Percentiles rank a stretch among this genome's conserved stretches.
These are phyloP conservation scores for Zygotorulaspora chibaensis DNA, from an alignment of 805 yeast species.

Conservation along the genomic window DNA sequence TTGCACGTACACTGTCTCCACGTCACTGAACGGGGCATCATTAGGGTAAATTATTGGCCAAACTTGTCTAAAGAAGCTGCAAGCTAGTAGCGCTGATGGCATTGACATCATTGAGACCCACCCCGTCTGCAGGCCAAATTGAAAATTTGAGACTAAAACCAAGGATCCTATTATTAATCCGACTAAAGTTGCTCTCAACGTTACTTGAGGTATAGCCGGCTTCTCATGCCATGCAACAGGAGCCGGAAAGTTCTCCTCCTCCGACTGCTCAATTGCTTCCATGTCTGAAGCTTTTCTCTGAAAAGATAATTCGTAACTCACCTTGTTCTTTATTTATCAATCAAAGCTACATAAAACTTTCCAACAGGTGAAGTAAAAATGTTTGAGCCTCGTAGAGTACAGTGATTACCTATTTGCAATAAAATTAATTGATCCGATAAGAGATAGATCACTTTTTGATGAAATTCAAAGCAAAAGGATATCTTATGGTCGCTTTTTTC, in stretches of 20 bases:
- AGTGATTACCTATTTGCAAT: too few species aligned
- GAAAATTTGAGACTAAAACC: constrained; percentile 85
- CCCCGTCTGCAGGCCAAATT: constrained; percentile 94
- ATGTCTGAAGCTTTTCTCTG: constrained; percentile 1
- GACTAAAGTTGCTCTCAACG: constrained; percentile 65
- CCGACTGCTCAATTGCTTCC: constrained; percentile 3
- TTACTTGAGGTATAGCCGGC: constrained; percentile 57
- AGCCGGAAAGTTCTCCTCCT: constrained; percentile 2
- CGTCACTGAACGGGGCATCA: constrained; percentile 62
- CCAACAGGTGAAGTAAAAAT: too few species aligned
- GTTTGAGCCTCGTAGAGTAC: too few species aligned
- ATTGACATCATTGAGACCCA: constrained; percentile 99
- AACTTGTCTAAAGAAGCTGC: constrained; percentile 67
- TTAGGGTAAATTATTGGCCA: constrained; percentile 32
- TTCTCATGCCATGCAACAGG: constrained; percentile 42
- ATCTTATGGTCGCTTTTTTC: not conserved
- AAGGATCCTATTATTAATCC: constrained; percentile 85
- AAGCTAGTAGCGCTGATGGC: constrained; percentile 87
- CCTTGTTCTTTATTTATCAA: too few species aligned
- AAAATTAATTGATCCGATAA: too few species aligned
- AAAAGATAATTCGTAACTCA: not conserved
- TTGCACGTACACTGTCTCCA: constrained; percentile 90
- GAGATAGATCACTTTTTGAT: not conserved
- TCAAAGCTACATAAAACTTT: too few species aligned
- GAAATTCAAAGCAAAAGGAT: not conserved